Base-by-base conservation (phyloP, 1,139 yeast species). In the Saccharomyces pastorianus region DNA sequence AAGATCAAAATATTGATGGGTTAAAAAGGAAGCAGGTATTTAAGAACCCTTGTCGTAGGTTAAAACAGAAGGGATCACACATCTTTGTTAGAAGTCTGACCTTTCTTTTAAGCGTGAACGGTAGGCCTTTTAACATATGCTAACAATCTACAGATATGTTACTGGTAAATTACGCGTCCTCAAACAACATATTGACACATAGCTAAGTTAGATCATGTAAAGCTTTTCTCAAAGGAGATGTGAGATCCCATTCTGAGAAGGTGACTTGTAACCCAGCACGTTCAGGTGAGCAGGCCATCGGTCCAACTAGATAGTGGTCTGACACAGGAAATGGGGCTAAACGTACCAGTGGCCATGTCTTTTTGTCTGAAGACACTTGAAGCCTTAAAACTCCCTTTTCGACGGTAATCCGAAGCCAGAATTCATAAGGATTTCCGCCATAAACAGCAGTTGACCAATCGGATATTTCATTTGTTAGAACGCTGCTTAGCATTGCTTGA, bases 371-470 rank as follows among this genome's bases (percentile, higher is more conserved):
- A 13, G 54, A 52, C 6, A 42, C 48, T 13, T 52, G 54, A 7
- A 52, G 29, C 11, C 54, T 29, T 31, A 52, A 14, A 3, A 44
- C 46, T 2, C 52, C 54, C 28, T 25, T 44, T 28, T 29, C 52
- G 11, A 50, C 49, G 11, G 54, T 52, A 14, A 52, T 26, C 32
- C 50, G 54, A 27, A 52, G n/a, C 54, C 54, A 52, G 27, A 52
- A 49, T n/a, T 27, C 25, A 6, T 26, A 4, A 9, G 54, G 27
- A 9, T 46, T 20, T 6, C 29, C 50, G 9, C 14, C 31, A 17
- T 49, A 52, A 5, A 44, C 31, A 23, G 52, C 54, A 0, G 54
- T 49, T 7, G 54, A 49, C 54, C 52, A 52, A 31, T 52, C 54
- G 20, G 52, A 52, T n/a, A 31, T 44, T 20, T 27, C 50, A 4